phyloP scores from a whole-genome alignment of 2,329 filamentous ascomycete species.

The Botrytis tulipae region DNA sequence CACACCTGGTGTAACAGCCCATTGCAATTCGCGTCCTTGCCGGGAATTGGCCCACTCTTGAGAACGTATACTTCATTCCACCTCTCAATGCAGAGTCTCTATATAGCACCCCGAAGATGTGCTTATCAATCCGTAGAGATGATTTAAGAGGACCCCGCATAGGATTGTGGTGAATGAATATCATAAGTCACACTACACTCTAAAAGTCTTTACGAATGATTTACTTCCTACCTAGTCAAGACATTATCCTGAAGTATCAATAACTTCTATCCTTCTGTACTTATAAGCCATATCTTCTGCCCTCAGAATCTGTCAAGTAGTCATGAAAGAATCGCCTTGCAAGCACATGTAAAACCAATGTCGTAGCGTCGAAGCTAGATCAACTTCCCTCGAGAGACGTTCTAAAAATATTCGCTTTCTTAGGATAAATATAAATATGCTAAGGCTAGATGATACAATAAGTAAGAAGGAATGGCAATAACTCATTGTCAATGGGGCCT shows the following conservation, averaged over 20 bases:
- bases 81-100: background rate
- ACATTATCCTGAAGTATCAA: no score
- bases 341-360: no score
- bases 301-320: background rate
- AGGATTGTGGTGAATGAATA: fast-evolving
- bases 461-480: background rate
- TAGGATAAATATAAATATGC: fast-evolving
- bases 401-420: background rate
- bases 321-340: background rate
- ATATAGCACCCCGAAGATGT: background rate
- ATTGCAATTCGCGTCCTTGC: background rate
- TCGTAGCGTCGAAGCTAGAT: no score
- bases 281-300: no score
- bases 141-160: background rate
- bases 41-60: no score
- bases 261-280: no score
- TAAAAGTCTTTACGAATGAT: background rate
- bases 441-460: fast-evolving
- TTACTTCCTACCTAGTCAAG: background rate
- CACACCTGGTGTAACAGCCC: fast-evolving
- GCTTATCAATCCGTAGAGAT: background rate
- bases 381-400: background rate
- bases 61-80: background rate
- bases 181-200: background rate
- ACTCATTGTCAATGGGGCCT: fast-evolving